A percentile compares a stretch with the other conserved stretches of the same genome.
phyloP scores from a whole-genome alignment of 495 filamentous ascomycete species.

The Lichenothelia convexa region DNA sequence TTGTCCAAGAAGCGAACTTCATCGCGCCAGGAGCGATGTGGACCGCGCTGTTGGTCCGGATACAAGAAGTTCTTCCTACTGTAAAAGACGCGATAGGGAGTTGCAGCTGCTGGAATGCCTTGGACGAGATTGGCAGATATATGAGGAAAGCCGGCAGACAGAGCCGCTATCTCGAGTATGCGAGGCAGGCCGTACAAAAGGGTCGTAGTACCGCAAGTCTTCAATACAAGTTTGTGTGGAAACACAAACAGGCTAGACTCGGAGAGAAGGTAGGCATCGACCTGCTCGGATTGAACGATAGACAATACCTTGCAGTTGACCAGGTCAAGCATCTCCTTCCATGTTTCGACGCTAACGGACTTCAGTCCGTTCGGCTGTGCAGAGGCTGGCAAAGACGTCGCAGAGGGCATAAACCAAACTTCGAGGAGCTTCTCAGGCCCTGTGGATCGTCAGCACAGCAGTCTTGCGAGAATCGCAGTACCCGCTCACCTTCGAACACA shows the following conservation, averaged over 20 bases:
- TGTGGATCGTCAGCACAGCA: slow-evolving; percentile 14
- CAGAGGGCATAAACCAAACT: slow-evolving; percentile 88
- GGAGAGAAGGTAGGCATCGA: slow-evolving; percentile 93
- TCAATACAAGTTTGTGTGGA: slow-evolving; percentile 94
- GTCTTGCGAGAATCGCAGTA: slow-evolving; percentile 1
- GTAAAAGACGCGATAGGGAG: slow-evolving; percentile 93
- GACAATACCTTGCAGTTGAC: slow-evolving; percentile 98
- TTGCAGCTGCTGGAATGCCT: slow-evolving; percentile 51
- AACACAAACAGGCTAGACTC: slow-evolving; percentile 99
- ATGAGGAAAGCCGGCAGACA: slow-evolving; percentile 69
- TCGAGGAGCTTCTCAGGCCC: slow-evolving; percentile 96
- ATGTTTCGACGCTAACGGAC: slow-evolving; percentile 60
- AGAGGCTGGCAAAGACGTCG: slow-evolving; percentile 49
- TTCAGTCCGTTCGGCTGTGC: slow-evolving; percentile 67
- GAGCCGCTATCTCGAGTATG: slow-evolving; percentile 76
- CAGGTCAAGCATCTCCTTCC: slow-evolving; percentile 93
- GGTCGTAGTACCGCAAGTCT: slow-evolving; percentile 97
- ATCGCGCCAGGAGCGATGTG: slow-evolving; percentile 92
- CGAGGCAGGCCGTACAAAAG: slow-evolving; percentile 72
- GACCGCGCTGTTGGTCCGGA: slow-evolving; percentile 82
- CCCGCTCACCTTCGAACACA: slow-evolving; percentile 71
- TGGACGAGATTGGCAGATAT: slow-evolving; percentile 29
- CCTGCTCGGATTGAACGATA: slow-evolving; percentile 79
- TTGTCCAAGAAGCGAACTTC: slow-evolving; percentile 84
- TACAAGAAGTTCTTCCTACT: slow-evolving; percentile 97